These are phyloP conservation scores for Hypoxylon trugodes DNA, from an alignment of 495 filamentous ascomycete genomes.

Conservation along the genomic window DNA sequence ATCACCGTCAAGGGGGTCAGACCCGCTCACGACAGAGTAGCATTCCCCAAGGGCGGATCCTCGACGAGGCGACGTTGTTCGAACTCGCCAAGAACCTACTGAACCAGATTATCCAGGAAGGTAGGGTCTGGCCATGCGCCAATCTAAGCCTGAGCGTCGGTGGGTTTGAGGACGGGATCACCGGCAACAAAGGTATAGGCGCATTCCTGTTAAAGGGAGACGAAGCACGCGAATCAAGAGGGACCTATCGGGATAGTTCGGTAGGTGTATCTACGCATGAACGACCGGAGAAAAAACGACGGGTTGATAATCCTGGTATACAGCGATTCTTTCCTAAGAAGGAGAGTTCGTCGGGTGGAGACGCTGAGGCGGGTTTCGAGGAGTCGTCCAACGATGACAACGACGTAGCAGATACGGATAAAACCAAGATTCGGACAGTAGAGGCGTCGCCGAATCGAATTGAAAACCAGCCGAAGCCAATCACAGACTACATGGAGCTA, in stretches of 20 bases:
- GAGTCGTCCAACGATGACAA: too few species aligned
- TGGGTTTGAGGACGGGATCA: constrained; percentile 88
- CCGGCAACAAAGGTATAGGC: constrained; percentile 84
- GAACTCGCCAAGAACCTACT: constrained; percentile 79
- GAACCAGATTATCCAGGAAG: constrained; percentile 78
- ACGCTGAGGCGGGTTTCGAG: constrained; percentile 38
- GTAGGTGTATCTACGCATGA: constrained; percentile 44
- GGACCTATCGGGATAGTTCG: constrained; percentile 38
- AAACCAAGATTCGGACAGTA: constrained; percentile 29
- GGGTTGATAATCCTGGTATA: constrained; percentile 60
- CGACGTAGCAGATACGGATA: constrained; percentile 35
- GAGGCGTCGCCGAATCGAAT: constrained; percentile 34
- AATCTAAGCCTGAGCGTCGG: constrained; percentile 85
- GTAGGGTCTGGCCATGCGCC: constrained; percentile 83
- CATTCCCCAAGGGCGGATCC: constrained; percentile 76
- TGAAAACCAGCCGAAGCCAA: constrained; percentile 48
- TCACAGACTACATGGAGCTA: constrained; percentile 54
- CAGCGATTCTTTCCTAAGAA: constrained; percentile 65
- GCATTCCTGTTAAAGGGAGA: constrained; percentile 83
- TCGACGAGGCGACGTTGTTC: constrained; percentile 78
- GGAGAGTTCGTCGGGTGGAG: constrained; percentile 37
- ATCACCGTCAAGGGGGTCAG: constrained; percentile 75
- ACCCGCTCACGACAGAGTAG: constrained; percentile 75
- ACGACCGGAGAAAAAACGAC: constrained; percentile 62
- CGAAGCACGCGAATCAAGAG: constrained; percentile 64